Evolutionary conservation across 164 flowering plant genomes (phyloP), one percentile per base, ranked within the genome.

Genomic region (Macadamia integrifolia): DNA sequence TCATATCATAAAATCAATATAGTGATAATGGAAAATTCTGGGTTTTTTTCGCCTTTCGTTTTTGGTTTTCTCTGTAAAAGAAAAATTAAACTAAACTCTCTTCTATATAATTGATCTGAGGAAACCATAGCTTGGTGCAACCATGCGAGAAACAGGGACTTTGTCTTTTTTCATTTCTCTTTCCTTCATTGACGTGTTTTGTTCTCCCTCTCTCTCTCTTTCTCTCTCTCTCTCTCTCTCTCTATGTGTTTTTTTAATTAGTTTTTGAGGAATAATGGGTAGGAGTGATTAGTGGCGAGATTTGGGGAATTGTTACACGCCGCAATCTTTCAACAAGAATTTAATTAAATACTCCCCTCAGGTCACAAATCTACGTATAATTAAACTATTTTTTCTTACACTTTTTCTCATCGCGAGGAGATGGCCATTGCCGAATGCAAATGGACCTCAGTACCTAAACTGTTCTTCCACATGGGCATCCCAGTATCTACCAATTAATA

Each of bases 241-340:
- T 35, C 13, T 50, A 12, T 50, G 13, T 3, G 9, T 3, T 50
- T 4, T 50, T 50, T 50, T 14, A 10, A 50, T 50, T 9, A 50
- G 13, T 2, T 50, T 50, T 50, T n/a, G 57, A 53, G 6, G 58
- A 35, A 60, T 28, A 35, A 58, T 55, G 50, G 23, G 43, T 12
- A 14, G 73, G 79, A 80, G 84, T 48, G 69, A 78, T 78, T 69
- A 74, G 73, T 55, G 85, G 80, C 79, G 71, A 68, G 76, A 82
- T 76, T 80, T 46, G 72, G 69, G 80, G 71, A 69, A 70, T 74
- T 50, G 29, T 60, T 62, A 35, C 60, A 59, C 60, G 79, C 82
- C 77, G 70, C 77, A 70, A 75, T 68, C 80, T 68, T 23, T 71
- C 64, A 65, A 44, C 63, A 35, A 56, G 31, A 70, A 61, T 57